A percentile compares a stretch with the other conserved stretches of the same genome.
phyloP scores from a whole-genome alignment of 192 early-diverging fungal species.

The Rhizophlyctis rosea region DNA sequence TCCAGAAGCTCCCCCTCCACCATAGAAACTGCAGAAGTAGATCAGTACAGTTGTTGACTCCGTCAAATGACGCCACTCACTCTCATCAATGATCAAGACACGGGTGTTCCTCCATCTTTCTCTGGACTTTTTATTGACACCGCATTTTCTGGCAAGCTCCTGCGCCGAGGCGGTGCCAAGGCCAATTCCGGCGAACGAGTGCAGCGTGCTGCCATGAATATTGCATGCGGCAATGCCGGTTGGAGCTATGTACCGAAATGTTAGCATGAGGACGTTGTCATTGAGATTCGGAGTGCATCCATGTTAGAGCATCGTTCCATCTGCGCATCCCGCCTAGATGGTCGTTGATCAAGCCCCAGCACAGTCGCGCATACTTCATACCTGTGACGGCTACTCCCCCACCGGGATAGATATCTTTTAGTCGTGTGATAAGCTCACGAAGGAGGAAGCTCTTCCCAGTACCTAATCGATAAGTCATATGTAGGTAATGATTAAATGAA shows the following conservation, averaged over 20 bases:
- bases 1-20: conserved; percentile 46
- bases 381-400: conserved; percentile 52
- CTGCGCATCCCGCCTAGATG: too few relatives aligned
- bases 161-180: conserved; percentile 14
- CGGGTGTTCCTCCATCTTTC: conserved; percentile 33
- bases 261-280: too few relatives aligned
- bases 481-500: too few relatives aligned
- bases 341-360: too few relatives aligned
- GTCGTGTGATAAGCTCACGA: conserved; percentile 41
- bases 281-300: too few relatives aligned
- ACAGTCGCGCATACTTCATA: too few relatives aligned
- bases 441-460: conserved; percentile 42
- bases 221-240: conserved; percentile 61
- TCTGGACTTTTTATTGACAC: conserved; percentile 8
- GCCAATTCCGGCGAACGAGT: conserved; percentile 53
- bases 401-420: conserved; percentile 5
- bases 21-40: conserved; percentile 40
- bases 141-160: conserved; percentile 5
- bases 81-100: conserved; percentile 50
- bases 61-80: conserved; percentile 11
- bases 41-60: not conserved
- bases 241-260: conserved; percentile 24
- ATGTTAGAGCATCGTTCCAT: too few relatives aligned
- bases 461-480: conserved; percentile 15
- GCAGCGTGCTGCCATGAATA: conserved; percentile 56